Evolutionary conservation across 23 red algal species (phyloP).

Genomic region (Gracilaria caudata): DNA sequence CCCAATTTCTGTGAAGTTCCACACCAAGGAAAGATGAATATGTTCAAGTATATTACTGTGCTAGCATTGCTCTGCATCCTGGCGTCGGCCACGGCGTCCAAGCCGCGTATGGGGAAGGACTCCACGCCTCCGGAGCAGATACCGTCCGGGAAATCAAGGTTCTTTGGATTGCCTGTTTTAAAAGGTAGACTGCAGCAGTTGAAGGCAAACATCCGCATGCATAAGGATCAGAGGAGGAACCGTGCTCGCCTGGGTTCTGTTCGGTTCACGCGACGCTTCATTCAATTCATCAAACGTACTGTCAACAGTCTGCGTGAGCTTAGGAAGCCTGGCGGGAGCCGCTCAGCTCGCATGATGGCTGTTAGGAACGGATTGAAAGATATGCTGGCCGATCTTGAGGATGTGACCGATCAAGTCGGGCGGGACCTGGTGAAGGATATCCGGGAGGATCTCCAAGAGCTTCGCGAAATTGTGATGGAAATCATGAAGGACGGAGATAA

Average conservation of each 20-base stretch:
- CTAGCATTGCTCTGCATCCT: background rate
- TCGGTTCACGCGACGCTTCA: background rate
- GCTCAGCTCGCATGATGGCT: background rate
- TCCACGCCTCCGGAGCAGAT: background rate
- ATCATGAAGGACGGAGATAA: conserved; percentile 3
- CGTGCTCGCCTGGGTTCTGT: background rate
- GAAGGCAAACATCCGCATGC: background rate
- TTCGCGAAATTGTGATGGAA: background rate
- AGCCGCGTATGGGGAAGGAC: background rate
- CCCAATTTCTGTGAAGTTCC: background rate
- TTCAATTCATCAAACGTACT: background rate
- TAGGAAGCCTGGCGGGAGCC: background rate
- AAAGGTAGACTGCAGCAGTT: conserved; percentile 7
- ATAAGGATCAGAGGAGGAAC: background rate
- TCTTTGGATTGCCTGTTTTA: background rate
- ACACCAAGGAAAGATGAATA: background rate
- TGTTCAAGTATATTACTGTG: conserved; percentile 4
- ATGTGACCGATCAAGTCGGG: background rate
- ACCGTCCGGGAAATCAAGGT: background rate
- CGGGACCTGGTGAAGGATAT: background rate
- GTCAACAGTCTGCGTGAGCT: background rate
- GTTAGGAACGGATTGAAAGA: background rate
- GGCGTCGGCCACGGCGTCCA: conserved; percentile 4
- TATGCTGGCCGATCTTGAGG: background rate
- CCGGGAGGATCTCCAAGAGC: background rate